Percentiles rank a stretch among this genome's conserved stretches.
Evolutionary conservation across 2,329 filamentous ascomycete genomes (phyloP).

Genomic region (Metarhizium brunneum): DNA sequence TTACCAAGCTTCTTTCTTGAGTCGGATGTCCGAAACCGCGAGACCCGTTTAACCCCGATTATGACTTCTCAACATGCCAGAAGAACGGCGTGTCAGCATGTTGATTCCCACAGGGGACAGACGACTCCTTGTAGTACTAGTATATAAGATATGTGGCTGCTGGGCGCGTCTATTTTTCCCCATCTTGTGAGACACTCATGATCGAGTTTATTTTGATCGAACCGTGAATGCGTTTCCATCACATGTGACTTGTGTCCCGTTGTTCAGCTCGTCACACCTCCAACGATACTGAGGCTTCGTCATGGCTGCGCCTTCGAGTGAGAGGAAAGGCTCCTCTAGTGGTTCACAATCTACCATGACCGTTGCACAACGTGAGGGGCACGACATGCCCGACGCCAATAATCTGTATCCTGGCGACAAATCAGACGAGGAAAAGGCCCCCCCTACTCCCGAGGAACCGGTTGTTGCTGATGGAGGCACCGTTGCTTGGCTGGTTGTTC

Average conservation of each 20-base stretch:
- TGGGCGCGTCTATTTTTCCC: background rate
- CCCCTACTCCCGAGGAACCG: background rate
- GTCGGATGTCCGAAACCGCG: background rate
- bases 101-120: no score
- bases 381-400: background rate
- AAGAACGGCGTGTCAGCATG: no score
- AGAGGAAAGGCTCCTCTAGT: background rate
- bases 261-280: background rate
- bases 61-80: background rate
- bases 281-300: background rate
- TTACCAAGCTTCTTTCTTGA: background rate
- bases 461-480: conserved; percentile 14
- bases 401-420: background rate
- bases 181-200: background rate
- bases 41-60: background rate
- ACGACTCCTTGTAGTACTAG: background rate
- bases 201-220: background rate
- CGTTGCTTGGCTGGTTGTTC: conserved; percentile 19
- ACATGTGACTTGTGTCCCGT: background rate
- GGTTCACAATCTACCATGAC: background rate
- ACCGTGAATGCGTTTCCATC: no score
- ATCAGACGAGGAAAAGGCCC: background rate
- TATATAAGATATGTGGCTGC: background rate
- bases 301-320: background rate
- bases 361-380: background rate